Evolutionary conservation across 352 stramenopile genomes (phyloP), one percentile per base, ranked within the genome.

Genomic region (Achlya hypogyna): DNA sequence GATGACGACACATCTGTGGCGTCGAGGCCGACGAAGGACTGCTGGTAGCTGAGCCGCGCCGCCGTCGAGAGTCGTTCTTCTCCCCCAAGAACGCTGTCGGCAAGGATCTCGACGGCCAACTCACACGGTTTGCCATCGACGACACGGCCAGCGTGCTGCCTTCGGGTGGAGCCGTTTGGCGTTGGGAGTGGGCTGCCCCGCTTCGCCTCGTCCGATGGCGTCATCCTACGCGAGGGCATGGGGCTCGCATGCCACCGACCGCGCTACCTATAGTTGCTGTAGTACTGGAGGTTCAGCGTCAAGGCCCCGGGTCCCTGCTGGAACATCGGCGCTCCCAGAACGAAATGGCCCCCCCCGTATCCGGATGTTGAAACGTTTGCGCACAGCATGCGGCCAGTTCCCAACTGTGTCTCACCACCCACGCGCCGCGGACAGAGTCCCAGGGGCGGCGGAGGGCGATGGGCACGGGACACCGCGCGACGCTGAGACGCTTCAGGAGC

Each of bases 41-140:
- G 38, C 18, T n/a, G 29, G 22, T 67, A 67, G 32, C 60, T 67
- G 42, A 51, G 43, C 28, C 60, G 45, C n/a, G 60, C 60, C 20
- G 32, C 43, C 22, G 42, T 42, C 29, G 60, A 67, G 16, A 67
- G 42, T 20, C 60, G 45, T 0, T 67, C 60, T 49, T 67, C 60
- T 22, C 60, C 60, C 35, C 51, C 60, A 14, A 67, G 29, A 22
- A 67, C 60, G 32, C 60, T 67, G 51, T 67, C 60, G n/a, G 60
- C 60, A 18, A 67, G 47, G n/a, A 67, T 67, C 28, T 67, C 60
- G 42, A 60, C 51, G 25, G 60, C 60, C 6, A 67, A n/a, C 49
- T 67, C 60, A 27, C 60, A 59, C n/a, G 60, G 60, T 22, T 67
- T 49, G 25, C 60, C 60, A 23, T 67, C 60, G 31, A 60, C 34